A percentile compares a stretch with the other conserved stretches of the same genome.
Evolutionary conservation across 768 basidiomycete genomes (phyloP).

Genomic region (Podaxis sp.): DNA sequence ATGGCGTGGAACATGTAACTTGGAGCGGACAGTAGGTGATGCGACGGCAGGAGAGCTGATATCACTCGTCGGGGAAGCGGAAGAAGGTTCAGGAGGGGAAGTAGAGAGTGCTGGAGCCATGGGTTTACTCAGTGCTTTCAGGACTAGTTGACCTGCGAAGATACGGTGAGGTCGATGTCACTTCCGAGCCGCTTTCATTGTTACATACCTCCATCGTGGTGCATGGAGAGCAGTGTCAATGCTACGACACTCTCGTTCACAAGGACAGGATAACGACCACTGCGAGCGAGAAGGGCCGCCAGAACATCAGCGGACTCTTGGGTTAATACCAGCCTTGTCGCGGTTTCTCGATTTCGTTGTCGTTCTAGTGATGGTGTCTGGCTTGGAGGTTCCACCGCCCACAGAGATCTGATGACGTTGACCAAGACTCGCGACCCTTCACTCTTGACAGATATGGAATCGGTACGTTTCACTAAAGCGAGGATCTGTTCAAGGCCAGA

Average conservation of each 20-base stretch:
- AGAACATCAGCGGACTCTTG: slow-evolving; percentile 61
- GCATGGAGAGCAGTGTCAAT: slow-evolving; percentile 71
- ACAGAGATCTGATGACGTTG: slow-evolving; percentile 79
- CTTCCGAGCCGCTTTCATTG: neutral
- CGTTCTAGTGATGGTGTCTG: slow-evolving; percentile 32
- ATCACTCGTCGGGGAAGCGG: slow-evolving; percentile 43
- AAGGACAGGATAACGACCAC: slow-evolving; percentile 78
- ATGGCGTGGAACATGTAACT: slow-evolving; percentile 46
- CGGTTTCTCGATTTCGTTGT: slow-evolving; percentile 50
- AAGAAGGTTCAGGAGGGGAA: slow-evolving; percentile 29
- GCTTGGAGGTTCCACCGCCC: slow-evolving; percentile 28
- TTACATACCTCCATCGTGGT: slow-evolving; percentile 62
- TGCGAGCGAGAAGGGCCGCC: slow-evolving; percentile 69
- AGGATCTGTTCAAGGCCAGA: slow-evolving; percentile 69
- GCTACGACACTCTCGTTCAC: slow-evolving; percentile 90
- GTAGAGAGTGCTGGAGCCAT: neutral
- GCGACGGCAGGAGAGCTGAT: slow-evolving; percentile 47
- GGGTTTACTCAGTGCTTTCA: slow-evolving; percentile 57
- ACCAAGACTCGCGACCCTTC: slow-evolving; percentile 90
- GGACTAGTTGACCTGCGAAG: slow-evolving; percentile 55
- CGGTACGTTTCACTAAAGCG: slow-evolving; percentile 72
- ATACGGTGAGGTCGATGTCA: slow-evolving; percentile 1
- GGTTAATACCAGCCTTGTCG: slow-evolving; percentile 52
- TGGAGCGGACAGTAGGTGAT: slow-evolving; percentile 39
- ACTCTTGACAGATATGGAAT: slow-evolving; percentile 79